Evolutionary conservation across 306 rosid genomes (phyloP), one percentile per base, ranked within the genome.

Genomic region (Medicago truncatula): DNA sequence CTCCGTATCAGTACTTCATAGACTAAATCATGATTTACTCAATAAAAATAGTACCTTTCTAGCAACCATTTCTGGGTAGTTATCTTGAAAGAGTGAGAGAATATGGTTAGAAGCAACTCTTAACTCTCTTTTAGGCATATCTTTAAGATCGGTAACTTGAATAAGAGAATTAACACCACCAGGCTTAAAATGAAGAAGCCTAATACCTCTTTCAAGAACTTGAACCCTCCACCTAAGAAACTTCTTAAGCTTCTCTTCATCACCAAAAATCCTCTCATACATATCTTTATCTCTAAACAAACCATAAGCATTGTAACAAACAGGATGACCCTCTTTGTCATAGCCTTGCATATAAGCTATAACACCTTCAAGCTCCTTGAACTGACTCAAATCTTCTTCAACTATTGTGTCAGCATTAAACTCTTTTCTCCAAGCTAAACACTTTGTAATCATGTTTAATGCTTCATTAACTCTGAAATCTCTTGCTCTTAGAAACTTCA

Each of bases 61-160:
- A 71, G 99, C 99, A 20, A 95, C 99, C 93, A 92, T 80, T 89
- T 95, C 99, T 0, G 99, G 99, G 63, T 95, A 95, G 75, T 95
- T 95, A 8, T 95, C 99, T 85, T 95, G 99, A 68, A 95, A 95
- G 53, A 95, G 81, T 1, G 96, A 92, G 18, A 95, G 92, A 78
- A 95, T 95, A 75, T 92, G 97, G 67, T 92, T 92, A 6, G 99
- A 95, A 43, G 97, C 99, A 2, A 89, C 97, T 46, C 99, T 84
- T 1, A 95, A 93, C 87, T 95, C 99, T 49, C 96, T 88, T 34
- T 90, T 95, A 3, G 99, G 99, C 97, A 95, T 92, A 85, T 95
- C 97, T 63, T 92, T 95, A 1, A 95, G 99, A 75, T 95, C 99
- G 20, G 97, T 95, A 38, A 95, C 97, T 56, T 95, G 99, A 68